phyloP scores from a whole-genome alignment of 2,329 filamentous ascomycete species.

The Phaeosphaeria sp. region DNA sequence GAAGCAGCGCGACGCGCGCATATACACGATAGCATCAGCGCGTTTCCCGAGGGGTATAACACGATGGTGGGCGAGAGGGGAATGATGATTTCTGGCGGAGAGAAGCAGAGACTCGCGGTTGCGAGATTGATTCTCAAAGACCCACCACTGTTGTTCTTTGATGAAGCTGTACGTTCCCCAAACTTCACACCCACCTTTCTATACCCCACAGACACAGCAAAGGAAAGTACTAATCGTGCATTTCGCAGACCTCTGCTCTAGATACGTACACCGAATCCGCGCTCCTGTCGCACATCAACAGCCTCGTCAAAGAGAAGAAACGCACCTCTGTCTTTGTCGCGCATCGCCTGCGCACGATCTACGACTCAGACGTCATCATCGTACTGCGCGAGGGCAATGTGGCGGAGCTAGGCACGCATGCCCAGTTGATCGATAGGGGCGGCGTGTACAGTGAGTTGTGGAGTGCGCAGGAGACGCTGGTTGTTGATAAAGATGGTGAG shows the following conservation, averaged over 20 bases:
- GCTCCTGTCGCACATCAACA: conserved; percentile 89
- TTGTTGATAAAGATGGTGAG: conserved; percentile 24
- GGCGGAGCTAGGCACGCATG: conserved; percentile 88
- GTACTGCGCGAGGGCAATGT: conserved; percentile 84
- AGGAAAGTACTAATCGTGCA: too few relatives aligned
- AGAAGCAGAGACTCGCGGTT: conserved; percentile 90
- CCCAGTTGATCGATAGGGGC: conserved; percentile 76
- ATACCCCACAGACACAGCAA: conserved; percentile 5
- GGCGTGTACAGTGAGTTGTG: conserved; percentile 89
- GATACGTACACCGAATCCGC: conserved; percentile 94
- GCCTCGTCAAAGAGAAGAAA: conserved; percentile 84
- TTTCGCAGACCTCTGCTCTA: conserved; percentile 73
- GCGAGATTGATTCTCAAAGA: conserved; percentile 86
- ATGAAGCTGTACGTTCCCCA: conserved; percentile 78
- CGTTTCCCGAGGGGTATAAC: conserved; percentile 85
- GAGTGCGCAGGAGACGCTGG: conserved; percentile 63
- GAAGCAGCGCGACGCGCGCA: conserved; percentile 81
- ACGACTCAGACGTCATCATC: conserved; percentile 89
- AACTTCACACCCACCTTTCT: neutral
- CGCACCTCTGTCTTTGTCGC: conserved; percentile 95
- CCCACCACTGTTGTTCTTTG: conserved; percentile 89
- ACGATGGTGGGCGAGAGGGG: conserved; percentile 93
- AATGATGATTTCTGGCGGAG: conserved; percentile 95
- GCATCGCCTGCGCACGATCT: conserved; percentile 90
- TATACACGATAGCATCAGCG: conserved; percentile 75